phyloP scores from a whole-genome alignment of 306 rosid genomes.

The Sophora flavescens region DNA sequence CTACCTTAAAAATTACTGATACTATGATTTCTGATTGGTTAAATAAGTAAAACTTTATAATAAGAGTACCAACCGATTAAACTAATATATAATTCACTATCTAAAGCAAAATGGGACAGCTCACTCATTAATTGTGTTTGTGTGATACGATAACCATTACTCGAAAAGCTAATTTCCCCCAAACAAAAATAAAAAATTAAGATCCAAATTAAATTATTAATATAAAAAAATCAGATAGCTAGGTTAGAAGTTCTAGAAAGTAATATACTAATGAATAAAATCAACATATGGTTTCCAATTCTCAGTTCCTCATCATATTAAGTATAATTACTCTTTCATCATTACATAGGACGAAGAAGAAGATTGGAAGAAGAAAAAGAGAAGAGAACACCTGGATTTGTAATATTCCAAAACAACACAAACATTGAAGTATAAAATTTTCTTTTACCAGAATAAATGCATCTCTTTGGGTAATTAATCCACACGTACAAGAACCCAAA shows the following conservation, averaged over 20 bases:
- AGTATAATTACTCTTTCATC: neutral
- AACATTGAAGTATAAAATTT: constrained; percentile 34
- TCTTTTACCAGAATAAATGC: constrained; percentile 39
- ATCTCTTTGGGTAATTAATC: constrained; percentile 24
- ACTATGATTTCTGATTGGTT: too few relatives aligned
- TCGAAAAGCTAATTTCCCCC: neutral
- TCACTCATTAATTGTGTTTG: neutral
- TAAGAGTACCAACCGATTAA: too few relatives aligned
- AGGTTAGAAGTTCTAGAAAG: neutral
- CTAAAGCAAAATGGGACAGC: constrained; percentile 22
- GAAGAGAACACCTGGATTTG: neutral
- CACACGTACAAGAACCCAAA: constrained; percentile 45
- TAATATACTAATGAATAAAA: neutral
- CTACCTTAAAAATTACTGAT: too few relatives aligned
- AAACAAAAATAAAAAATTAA: neutral
- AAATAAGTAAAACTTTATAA: too few relatives aligned
- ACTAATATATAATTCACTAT: neutral
- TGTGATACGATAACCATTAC: neutral
- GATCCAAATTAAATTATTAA: neutral
- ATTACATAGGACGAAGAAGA: neutral
- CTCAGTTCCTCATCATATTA: neutral
- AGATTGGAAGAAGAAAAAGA: neutral
- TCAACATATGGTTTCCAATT: neutral
- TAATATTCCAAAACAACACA: constrained; percentile 25
- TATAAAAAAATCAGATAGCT: neutral